A percentile compares a stretch with the other conserved stretches of the same genome.
These are phyloP conservation scores for Rhinocladiella mackenziei DNA, from an alignment of 2,329 filamentous ascomycete species.

Conservation along the genomic window DNA sequence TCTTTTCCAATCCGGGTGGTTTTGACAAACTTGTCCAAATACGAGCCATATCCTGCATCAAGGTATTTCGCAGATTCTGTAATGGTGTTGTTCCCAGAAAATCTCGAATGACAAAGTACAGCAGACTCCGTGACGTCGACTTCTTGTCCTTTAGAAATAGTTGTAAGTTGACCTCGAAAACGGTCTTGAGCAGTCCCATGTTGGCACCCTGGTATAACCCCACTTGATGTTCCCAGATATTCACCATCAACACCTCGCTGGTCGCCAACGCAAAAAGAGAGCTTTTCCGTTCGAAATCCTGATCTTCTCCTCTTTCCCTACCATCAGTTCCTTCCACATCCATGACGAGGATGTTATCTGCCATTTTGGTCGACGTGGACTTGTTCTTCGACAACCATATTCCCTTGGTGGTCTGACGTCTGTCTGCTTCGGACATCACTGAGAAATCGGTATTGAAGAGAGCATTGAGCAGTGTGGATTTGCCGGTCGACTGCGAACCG, in stretches of 20 bases:
- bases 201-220: constrained; percentile 97
- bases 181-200: constrained; percentile 97
- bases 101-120: constrained; percentile 98
- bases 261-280: constrained; percentile 95
- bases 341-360: constrained; percentile 98
- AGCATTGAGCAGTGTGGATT: constrained; percentile 93
- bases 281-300: constrained; percentile 98
- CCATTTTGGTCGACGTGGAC: constrained; percentile 58
- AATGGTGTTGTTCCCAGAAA: constrained; percentile 90
- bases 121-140: constrained; percentile 80
- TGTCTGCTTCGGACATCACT: constrained; percentile 93
- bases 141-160: constrained; percentile 93
- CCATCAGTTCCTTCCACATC: constrained; percentile 98
- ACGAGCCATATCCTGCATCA: constrained; percentile 83
- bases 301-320: constrained; percentile 91
- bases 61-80: constrained; percentile 80
- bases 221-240: constrained; percentile 99
- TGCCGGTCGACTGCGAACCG: constrained; percentile 96
- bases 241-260: constrained; percentile 95
- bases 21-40: constrained; percentile 94
- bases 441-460: constrained; percentile 95
- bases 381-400: constrained; percentile 99
- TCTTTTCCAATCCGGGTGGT: constrained; percentile 79
- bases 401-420: constrained; percentile 95
- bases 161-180: constrained; percentile 97